Evolutionary conservation across 495 filamentous ascomycete genomes (phyloP), one percentile per base, ranked within the genome.

Genomic region (Penicillium antarcticum): DNA sequence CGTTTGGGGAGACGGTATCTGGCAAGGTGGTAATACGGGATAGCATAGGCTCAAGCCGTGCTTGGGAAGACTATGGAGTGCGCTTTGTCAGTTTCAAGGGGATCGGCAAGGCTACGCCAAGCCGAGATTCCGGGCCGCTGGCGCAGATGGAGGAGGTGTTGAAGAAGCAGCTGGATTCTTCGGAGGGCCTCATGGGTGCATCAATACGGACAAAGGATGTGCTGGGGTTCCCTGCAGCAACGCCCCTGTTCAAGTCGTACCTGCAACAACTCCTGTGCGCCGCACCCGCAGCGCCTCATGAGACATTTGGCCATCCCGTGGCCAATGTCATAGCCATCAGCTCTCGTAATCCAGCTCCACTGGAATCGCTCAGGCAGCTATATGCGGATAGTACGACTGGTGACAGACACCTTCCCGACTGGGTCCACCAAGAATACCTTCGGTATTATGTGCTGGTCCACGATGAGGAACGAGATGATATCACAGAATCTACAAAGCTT

Each of bases 381-480:
- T 98, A 97, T 60, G 76, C 73, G 6, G 83, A 88, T 45, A 91
- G 90, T 13, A 87, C 78, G 39, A 77, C 77, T 32, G 88, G 89
- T 1, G 79, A 82, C 39, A 78, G 75, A 52, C 72, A 80, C 39
- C 62, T 91, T 51, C 92, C 94, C 1, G 72, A 76, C 17, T 98
- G 91, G 86, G 84, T 97, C 1, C 81, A 92, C 56, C 83, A 83
- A 21, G 92, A 97, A 32, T 97, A 89, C 65, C 78, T 98, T 45
- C 80, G 94, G 47, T 98, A 98, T 63, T 97, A 98, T 69, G 87
- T 98, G 13, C 77, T 98, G 18, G 83, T 98, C n/a, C 95, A 98
- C 58, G 94, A 98, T 57, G 94, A 98, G 65, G 95, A 97, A 55
- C 80, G 79, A 36, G 91, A 95, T 60, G 91, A 97, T 61, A 94